Evolutionary conservation across 2,329 filamentous ascomycete species (phyloP).

Genomic region (Aspergillus pseudoterreus): DNA sequence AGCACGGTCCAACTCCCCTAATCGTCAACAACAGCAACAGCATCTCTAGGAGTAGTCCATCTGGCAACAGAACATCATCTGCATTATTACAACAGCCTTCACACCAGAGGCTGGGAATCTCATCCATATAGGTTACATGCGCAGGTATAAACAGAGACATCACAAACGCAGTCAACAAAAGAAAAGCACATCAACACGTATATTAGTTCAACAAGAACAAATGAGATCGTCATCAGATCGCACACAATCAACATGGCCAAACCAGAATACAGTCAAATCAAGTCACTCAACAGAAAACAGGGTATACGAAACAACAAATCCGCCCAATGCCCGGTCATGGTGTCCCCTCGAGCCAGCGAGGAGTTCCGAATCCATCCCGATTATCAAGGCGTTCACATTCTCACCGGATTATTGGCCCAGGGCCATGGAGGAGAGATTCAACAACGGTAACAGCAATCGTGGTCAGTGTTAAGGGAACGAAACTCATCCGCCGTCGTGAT

Average conservation of each 20-base stretch:
- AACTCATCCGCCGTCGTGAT: not conserved
- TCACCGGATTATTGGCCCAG: conserved; percentile 8
- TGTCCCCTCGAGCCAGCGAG: conserved; percentile 19
- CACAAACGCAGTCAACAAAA: not conserved
- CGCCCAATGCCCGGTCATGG: conserved; percentile 5
- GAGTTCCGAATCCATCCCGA: conserved; percentile 4
- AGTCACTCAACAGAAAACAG: conserved; percentile 1
- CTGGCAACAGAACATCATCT: not conserved
- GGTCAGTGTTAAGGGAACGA: not conserved
- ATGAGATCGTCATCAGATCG: not conserved
- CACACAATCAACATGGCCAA: not conserved
- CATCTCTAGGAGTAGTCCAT: not conserved
- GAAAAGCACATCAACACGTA: not conserved
- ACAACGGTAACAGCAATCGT: conserved; percentile 3
- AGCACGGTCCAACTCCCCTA: not conserved
- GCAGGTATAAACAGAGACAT: not conserved
- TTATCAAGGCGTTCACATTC: conserved; percentile 5
- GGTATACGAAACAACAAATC: conserved; percentile 16
- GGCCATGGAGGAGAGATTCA: conserved; percentile 3
- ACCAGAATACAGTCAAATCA: conserved; percentile 2
- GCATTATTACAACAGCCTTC: not conserved
- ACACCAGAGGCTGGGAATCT: not conserved
- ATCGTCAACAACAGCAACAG: not conserved
- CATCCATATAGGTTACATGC: not conserved
- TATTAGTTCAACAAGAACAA: not conserved